Percentiles rank a stretch among this genome's conserved stretches.
Evolutionary conservation across 495 filamentous ascomycete genomes (phyloP).

Genomic region (Lophium mytilinum): DNA sequence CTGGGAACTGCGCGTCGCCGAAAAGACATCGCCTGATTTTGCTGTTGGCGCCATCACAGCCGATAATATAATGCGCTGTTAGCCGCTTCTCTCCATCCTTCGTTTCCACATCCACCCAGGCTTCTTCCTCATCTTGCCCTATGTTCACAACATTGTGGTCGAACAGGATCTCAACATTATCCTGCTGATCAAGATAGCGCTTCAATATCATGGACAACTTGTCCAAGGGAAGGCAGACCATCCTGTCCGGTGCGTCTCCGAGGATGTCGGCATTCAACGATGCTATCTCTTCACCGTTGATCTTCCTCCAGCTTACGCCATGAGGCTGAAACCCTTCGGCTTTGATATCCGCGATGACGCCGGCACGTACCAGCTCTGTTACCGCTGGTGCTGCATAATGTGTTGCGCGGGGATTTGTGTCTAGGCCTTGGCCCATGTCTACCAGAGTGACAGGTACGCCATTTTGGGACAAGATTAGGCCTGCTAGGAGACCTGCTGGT

Average conservation of each 20-base stretch:
- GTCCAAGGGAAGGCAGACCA: constrained; percentile 44
- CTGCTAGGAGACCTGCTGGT: constrained; percentile 40
- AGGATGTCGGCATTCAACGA: constrained; percentile 7
- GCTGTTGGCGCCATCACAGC: constrained; percentile 53
- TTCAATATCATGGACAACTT: constrained; percentile 41
- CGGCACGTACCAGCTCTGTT: constrained; percentile 47
- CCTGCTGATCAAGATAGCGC: constrained; percentile 39
- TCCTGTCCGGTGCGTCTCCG: constrained; percentile 34
- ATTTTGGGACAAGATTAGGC: constrained; percentile 46
- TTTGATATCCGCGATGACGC: constrained; percentile 47
- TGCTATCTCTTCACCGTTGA: constrained; percentile 37
- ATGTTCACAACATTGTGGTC: constrained; percentile 17
- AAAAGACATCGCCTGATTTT: constrained; percentile 47
- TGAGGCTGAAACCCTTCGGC: constrained; percentile 42
- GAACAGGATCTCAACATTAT: constrained; percentile 41
- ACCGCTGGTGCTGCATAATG: constrained; percentile 45
- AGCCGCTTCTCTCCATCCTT: constrained; percentile 38
- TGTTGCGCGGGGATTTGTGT: constrained; percentile 49
- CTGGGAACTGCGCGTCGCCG: constrained; percentile 47
- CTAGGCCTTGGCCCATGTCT: constrained; percentile 42
- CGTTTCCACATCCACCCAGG: constrained; percentile 29
- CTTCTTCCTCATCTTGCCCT: constrained; percentile 23
- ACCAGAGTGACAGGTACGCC: constrained; percentile 46
- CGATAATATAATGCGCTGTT: constrained; percentile 39
- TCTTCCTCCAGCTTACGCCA: constrained; percentile 45